phyloP scores from a whole-genome alignment of 352 stramenopile species.

The Achlya hypogyna region DNA sequence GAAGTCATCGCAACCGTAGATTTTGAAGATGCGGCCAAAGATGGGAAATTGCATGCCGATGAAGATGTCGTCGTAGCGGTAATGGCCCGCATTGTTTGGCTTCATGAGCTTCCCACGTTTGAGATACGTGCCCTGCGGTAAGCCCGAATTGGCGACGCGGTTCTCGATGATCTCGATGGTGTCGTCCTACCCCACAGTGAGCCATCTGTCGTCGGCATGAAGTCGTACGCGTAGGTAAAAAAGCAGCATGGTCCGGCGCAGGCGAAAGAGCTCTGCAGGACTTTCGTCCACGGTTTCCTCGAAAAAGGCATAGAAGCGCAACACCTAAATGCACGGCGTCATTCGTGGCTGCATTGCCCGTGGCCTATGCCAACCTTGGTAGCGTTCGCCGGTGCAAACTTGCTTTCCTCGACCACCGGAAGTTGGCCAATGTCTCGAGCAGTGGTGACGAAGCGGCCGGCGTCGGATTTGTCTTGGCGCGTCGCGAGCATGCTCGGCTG shows the following conservation, averaged over 20 bases:
- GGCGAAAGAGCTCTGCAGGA: slow-evolving; percentile 58
- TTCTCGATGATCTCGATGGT: slow-evolving; percentile 86
- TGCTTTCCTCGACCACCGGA: slow-evolving; percentile 39
- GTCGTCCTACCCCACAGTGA: slow-evolving; percentile 33
- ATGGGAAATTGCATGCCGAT: slow-evolving; percentile 65
- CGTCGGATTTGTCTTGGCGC: slow-evolving; percentile 43
- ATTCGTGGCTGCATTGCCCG: not conserved
- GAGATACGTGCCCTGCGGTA: slow-evolving; percentile 80
- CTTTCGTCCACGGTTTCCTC: slow-evolving; percentile 76
- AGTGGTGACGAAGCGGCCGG: slow-evolving; percentile 47
- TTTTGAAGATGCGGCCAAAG: slow-evolving; percentile 64
- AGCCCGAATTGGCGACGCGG: slow-evolving; percentile 69
- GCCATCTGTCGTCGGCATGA: not conserved
- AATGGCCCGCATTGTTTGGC: slow-evolving; percentile 35
- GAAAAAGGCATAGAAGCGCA: slow-evolving; percentile 84
- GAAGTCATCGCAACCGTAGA: slow-evolving; percentile 69
- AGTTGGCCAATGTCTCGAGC: slow-evolving; percentile 49
- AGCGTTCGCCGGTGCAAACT: slow-evolving; percentile 72
- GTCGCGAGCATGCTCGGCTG: slow-evolving; percentile 46
- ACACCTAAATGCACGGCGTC: slow-evolving; percentile 24
- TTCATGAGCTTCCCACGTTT: slow-evolving; percentile 62
- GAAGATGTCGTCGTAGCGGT: slow-evolving; percentile 41
- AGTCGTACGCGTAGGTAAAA: slow-evolving; percentile 38
- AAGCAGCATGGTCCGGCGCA: slow-evolving; percentile 70
- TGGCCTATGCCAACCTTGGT: slow-evolving; percentile 29